These are phyloP conservation scores for Blastocladiella britannica DNA, from an alignment of 192 early-diverging fungal species.

Conservation along the genomic window DNA sequence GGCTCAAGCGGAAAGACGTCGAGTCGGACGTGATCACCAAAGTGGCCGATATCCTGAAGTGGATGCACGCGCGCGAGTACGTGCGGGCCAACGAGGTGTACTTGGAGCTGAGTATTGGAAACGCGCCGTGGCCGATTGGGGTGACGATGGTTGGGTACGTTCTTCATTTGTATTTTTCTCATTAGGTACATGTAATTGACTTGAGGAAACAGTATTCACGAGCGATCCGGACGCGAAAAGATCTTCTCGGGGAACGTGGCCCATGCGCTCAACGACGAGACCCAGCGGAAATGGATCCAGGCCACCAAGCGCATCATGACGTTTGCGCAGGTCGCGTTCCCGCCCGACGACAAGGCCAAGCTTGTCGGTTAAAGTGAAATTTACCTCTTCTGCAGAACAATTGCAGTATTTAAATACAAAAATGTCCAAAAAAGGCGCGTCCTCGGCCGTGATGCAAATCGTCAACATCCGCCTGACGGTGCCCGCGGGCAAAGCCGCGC, in stretches of 20 bases:
- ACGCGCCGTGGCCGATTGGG: conserved; percentile 96
- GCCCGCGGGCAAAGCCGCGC: conserved; percentile 81
- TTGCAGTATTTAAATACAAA: too few relatives aligned
- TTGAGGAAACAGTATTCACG: conserved; percentile 58
- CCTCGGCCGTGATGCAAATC: too few relatives aligned
- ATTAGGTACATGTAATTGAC: neutral
- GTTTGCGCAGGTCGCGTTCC: conserved; percentile 79
- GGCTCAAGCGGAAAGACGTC: conserved; percentile 47
- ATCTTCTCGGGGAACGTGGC: conserved; percentile 88
- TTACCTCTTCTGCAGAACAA: too few relatives aligned
- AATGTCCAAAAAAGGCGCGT: too few relatives aligned
- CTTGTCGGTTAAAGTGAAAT: neutral
- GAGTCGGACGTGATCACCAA: conserved; percentile 70
- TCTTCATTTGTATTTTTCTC: neutral
- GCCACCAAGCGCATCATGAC: conserved; percentile 89
- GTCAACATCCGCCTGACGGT: conserved; percentile 58
- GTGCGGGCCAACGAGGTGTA: conserved; percentile 83
- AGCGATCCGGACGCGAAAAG: conserved; percentile 87
- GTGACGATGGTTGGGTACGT: conserved; percentile 79
- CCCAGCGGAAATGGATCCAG: conserved; percentile 97
- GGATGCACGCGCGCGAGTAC: conserved; percentile 71
- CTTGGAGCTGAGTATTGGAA: conserved; percentile 82
- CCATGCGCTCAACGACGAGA: conserved; percentile 92
- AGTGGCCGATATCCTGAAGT: conserved; percentile 74
- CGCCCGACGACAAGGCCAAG: conserved; percentile 36